Evolutionary conservation across 805 yeast species (phyloP).

Genomic region (Wickerhamomyces queroliae): DNA sequence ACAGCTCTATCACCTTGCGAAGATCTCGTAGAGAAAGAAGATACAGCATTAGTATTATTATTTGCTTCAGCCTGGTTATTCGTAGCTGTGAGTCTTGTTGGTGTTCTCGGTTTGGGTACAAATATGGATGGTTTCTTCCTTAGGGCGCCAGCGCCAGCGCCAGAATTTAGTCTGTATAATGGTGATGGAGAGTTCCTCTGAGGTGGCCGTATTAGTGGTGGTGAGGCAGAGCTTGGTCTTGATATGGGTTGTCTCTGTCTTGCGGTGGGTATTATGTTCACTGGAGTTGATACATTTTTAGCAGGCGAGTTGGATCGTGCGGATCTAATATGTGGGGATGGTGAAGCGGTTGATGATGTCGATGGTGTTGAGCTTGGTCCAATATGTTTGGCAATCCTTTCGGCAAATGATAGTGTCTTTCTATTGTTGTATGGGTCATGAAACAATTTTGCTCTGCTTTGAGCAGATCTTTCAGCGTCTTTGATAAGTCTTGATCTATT

Average conservation of each 20-base stretch:
- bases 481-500: too few species aligned
- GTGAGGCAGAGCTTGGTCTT: background rate
- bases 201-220: background rate
- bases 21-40: background rate
- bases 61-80: too few species aligned
- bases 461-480: constrained; percentile 14
- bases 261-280: background rate
- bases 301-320: too few species aligned
- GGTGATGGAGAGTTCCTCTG: background rate
- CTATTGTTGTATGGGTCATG: constrained; percentile 18
- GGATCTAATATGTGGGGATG: too few species aligned
- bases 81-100: too few species aligned
- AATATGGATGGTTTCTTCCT: background rate
- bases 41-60: too few species aligned
- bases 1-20: background rate
- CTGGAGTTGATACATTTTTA: too few species aligned
- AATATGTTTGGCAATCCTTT: too few species aligned
- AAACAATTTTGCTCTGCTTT: constrained; percentile 12
- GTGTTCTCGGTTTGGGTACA: background rate
- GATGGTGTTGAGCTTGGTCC: too few species aligned
- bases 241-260: background rate
- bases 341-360: background rate
- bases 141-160: background rate
- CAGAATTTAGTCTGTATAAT: background rate
- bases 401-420: too few species aligned